phyloP scores from a whole-genome alignment of 2,329 filamentous ascomycete genomes.

The Talaromyces sp. region DNA sequence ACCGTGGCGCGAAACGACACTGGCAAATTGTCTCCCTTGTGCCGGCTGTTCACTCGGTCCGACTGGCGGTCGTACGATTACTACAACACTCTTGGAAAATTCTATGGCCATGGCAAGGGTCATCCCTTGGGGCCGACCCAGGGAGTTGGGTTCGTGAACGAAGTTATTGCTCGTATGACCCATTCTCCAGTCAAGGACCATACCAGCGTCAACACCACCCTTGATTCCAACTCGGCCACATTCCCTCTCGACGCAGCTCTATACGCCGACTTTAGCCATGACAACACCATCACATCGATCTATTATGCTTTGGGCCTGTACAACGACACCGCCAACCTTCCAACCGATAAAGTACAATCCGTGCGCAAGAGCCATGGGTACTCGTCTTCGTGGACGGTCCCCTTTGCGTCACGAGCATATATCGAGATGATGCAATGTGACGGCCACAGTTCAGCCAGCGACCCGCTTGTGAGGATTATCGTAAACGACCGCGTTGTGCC shows the following conservation, averaged over 20 bases:
- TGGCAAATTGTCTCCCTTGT: slow-evolving; percentile 64
- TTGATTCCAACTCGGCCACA: slow-evolving; percentile 61
- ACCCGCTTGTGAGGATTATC: slow-evolving; percentile 69
- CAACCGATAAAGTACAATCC: slow-evolving; percentile 45
- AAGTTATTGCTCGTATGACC: slow-evolving; percentile 77
- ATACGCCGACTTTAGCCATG: slow-evolving; percentile 89
- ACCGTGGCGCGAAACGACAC: slow-evolving; percentile 58
- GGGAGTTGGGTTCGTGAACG: slow-evolving; percentile 82
- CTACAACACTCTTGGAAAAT: slow-evolving; percentile 73
- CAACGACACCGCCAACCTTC: slow-evolving; percentile 56
- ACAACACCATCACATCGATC: slow-evolving; percentile 77
- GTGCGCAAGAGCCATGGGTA: slow-evolving; percentile 59
- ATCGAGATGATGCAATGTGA: slow-evolving; percentile 79
- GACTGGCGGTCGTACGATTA: slow-evolving; percentile 83
- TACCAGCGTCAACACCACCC: slow-evolving; percentile 71
- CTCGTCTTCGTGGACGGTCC: slow-evolving; percentile 71
- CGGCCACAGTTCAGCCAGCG: slow-evolving; percentile 11
- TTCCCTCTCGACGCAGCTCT: slow-evolving; percentile 67
- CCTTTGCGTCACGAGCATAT: slow-evolving; percentile 76
- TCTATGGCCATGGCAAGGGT: slow-evolving; percentile 73
- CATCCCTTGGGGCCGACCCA: slow-evolving; percentile 77
- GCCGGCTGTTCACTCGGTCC: slow-evolving; percentile 62
- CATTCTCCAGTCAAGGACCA: slow-evolving; percentile 58
- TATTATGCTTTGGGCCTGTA: slow-evolving; percentile 75
- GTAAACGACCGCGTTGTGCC: slow-evolving; percentile 79